These are phyloP conservation scores for Massarina eburnea DNA, from an alignment of 2,329 filamentous ascomycete species.

Conservation along the genomic window DNA sequence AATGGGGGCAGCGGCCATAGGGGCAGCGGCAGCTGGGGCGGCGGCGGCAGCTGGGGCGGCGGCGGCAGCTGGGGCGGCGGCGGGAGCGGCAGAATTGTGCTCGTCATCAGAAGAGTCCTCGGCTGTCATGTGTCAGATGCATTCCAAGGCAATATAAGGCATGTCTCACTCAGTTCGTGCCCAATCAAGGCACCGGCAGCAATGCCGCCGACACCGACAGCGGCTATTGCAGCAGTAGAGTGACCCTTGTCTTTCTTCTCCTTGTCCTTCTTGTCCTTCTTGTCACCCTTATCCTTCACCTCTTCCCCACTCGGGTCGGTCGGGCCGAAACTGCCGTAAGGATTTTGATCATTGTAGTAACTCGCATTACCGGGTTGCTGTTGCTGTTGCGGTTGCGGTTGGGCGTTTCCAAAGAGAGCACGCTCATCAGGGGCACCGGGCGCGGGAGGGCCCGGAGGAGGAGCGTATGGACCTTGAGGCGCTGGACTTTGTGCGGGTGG, in stretches of 20 bases:
- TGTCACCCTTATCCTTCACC: conserved; percentile 6
- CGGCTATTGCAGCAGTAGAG: conserved; percentile 53
- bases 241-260: conserved; percentile 46
- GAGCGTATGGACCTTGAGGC: conserved; percentile 36
- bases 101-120: conserved; percentile 40
- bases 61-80: conserved; percentile 15
- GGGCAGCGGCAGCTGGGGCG: not conserved
- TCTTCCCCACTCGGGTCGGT: conserved; percentile 1
- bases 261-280: conserved; percentile 33
- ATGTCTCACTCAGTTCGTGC: conserved; percentile 56
- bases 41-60: conserved; percentile 19
- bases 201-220: conserved; percentile 60
- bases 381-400: no score
- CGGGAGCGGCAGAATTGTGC: conserved; percentile 1
- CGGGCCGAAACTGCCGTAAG: conserved; percentile 7
- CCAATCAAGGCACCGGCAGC: conserved; percentile 62
- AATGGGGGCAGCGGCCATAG: not conserved
- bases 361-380: conserved; percentile 10
- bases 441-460: conserved; percentile 20
- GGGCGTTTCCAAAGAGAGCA: conserved; percentile 33
- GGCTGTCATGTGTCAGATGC: conserved; percentile 22
- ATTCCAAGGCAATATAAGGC: not conserved
- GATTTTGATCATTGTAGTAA: conserved; percentile 23
- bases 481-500: conserved; percentile 46
- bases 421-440: conserved; percentile 26